Evolutionary conservation across 768 basidiomycete species (phyloP), one percentile per base, ranked within the genome.

Genomic region (Hortiboletus flavorubellus): DNA sequence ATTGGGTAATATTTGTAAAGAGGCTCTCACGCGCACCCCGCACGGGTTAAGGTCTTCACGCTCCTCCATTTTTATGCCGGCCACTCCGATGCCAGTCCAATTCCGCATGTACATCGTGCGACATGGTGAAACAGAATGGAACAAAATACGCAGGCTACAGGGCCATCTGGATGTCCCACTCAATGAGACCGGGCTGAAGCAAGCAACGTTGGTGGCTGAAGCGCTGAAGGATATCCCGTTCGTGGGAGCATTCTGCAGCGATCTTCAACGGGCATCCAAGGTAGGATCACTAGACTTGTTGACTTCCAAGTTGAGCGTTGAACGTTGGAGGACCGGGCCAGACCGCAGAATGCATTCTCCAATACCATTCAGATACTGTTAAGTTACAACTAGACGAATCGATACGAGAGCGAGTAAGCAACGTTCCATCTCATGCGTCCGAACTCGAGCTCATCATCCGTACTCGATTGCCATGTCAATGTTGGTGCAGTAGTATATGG

Each of bases 71-170:
- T 21, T 21, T 21, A 21, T 21, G 21, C 16, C 10, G 34, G 33
- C 31, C 3, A 40, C 14, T 47, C 26, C 51, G 39, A 66, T 71
- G 59, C 56, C 74, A 66, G 55, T 66, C 51, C 63, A 73, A 29
- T 76, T 78, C 26, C 75, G 75, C 50, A 60, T 91, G 44, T 88
- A 85, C 65, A 72, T 90, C 58, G 78, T 90, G 46, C 83, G 90
- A 41, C 90, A 92, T 61, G 90, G 88, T 18, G 88, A 92, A 74
- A 92, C 90, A 26, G 78, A 83, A 40, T 84, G 79, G 64, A 91
- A 91, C 69, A 71, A 75, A 49, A 69, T 73, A 7, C 74, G 76
- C 26, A 81, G 87, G 53, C 79, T 89, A 43, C 90, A 93, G 74
- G 91, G 91, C 39, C 91, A 93, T 9, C 62, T 82, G 52, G 86